Conservation (phyloP, 352 stramenopile species). For the Pythium rishiriense region DNA sequence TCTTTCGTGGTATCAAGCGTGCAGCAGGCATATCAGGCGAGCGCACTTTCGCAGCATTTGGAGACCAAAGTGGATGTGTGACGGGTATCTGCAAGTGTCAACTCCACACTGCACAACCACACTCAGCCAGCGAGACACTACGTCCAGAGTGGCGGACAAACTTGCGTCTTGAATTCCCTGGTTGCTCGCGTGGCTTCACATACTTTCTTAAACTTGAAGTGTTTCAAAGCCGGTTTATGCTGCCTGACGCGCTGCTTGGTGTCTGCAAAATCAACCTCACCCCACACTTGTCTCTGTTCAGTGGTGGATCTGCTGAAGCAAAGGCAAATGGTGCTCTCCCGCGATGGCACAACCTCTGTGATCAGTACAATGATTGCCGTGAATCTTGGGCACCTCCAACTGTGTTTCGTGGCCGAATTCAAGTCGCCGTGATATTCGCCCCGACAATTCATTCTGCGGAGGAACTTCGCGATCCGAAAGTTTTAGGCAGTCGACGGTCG, state of each 20-base stretch:
- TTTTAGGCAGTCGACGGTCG: slow-evolving; percentile 32
- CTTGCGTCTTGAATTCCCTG: slow-evolving; percentile 73
- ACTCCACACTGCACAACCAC: slow-evolving; percentile 23
- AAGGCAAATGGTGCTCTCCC: slow-evolving; percentile 79
- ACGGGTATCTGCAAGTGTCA: slow-evolving; percentile 71
- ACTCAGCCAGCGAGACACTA: slow-evolving; percentile 29
- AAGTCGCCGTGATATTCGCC: slow-evolving; percentile 78
- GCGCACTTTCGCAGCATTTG: slow-evolving; percentile 65
- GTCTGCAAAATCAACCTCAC: slow-evolving; percentile 87
- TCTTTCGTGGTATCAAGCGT: slow-evolving; percentile 75
- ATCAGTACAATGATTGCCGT: slow-evolving; percentile 87
- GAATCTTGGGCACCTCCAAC: slow-evolving; percentile 83
- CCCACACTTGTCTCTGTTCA: slow-evolving; percentile 78
- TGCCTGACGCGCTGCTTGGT: slow-evolving; percentile 71
- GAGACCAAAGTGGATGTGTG: slow-evolving; percentile 75
- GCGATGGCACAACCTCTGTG: slow-evolving; percentile 85
- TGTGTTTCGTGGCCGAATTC: slow-evolving; percentile 76
- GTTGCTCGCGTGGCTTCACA: slow-evolving; percentile 67
- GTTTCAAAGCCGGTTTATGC: slow-evolving; percentile 85
- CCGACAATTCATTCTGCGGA: slow-evolving; percentile 58
- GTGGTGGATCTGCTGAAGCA: slow-evolving; percentile 68
- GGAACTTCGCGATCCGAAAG: slow-evolving; percentile 45
- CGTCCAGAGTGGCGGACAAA: slow-evolving; percentile 76
- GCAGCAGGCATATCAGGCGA: slow-evolving; percentile 74
- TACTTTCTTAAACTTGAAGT: slow-evolving; percentile 83